These are phyloP conservation scores for Leccinum olivaceopallidum DNA, from an alignment of 768 basidiomycete genomes.

Conservation along the genomic window DNA sequence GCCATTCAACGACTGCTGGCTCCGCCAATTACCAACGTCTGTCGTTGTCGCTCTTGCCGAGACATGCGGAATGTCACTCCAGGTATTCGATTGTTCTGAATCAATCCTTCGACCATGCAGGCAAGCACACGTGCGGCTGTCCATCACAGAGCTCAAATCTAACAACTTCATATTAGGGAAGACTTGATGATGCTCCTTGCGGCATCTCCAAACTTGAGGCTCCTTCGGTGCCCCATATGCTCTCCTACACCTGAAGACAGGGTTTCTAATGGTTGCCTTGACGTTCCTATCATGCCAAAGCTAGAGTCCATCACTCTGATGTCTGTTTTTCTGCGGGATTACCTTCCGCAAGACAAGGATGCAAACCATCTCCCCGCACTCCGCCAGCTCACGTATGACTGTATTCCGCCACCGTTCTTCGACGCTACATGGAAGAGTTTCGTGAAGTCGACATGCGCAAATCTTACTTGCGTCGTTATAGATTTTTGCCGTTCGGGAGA, in stretches of 20 bases:
- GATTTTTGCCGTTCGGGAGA: slow-evolving; percentile 29
- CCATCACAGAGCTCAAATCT: neutral
- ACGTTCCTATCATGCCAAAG: slow-evolving; percentile 30
- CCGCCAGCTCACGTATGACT: slow-evolving; percentile 33
- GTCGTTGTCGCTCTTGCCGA: slow-evolving; percentile 25
- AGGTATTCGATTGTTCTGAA: slow-evolving; percentile 32
- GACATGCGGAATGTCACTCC: slow-evolving; percentile 28
- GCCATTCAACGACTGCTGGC: slow-evolving; percentile 28
- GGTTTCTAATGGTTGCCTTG: slow-evolving; percentile 17
- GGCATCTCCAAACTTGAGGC: slow-evolving; percentile 27
- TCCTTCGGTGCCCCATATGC: slow-evolving; percentile 31
- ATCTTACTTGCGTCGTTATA: slow-evolving; percentile 28
- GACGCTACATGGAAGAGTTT: slow-evolving; percentile 31
- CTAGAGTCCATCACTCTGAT: slow-evolving; percentile 27
- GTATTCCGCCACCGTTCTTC: slow-evolving; percentile 32
- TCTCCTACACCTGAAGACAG: slow-evolving; percentile 26
- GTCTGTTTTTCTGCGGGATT: slow-evolving; percentile 32
- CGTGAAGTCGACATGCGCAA: slow-evolving; percentile 25
- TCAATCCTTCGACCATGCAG: slow-evolving; percentile 32
- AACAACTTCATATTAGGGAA: slow-evolving; percentile 19
- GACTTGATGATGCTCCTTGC: slow-evolving; percentile 30
- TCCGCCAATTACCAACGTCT: slow-evolving; percentile 24
- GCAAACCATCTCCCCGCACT: slow-evolving; percentile 31
- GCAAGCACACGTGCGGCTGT: slow-evolving; percentile 12
- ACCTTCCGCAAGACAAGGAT: slow-evolving; percentile 29